Conservation (phyloP, 352 stramenopile species). For the Globisporangium parvum region DNA sequence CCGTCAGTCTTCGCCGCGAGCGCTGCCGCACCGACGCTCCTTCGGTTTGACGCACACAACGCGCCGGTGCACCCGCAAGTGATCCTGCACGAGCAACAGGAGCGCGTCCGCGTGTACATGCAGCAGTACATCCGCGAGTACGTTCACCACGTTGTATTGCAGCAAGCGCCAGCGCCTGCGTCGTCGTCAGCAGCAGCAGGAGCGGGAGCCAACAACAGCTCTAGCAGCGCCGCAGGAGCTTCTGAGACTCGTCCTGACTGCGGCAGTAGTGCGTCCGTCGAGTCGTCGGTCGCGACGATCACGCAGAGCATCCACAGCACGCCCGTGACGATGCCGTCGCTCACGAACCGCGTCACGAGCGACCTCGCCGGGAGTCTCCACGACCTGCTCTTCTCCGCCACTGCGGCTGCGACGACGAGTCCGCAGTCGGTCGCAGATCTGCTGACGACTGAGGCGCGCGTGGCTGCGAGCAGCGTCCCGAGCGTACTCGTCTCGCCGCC, state of each 20-base stretch:
- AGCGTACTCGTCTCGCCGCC: conserved; percentile 4
- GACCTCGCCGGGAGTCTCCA: conserved; percentile 49
- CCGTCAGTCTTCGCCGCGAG: not conserved
- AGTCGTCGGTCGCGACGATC: conserved; percentile 12
- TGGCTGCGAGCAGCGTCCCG: conserved; percentile 1
- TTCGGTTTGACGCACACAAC: conserved; percentile 36
- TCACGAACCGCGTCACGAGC: conserved; percentile 28
- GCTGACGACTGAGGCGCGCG: conserved; percentile 8
- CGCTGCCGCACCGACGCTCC: conserved; percentile 12
- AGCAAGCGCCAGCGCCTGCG: conserved; percentile 20
- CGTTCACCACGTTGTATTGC: conserved; percentile 35
- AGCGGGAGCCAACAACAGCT: conserved; percentile 5
- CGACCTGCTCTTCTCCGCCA: conserved; percentile 51
- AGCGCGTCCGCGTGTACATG: conserved; percentile 47
- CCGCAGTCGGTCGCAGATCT: conserved; percentile 61
- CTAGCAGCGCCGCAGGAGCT: not conserved
- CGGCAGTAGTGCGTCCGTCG: not conserved
- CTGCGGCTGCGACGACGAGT: conserved; percentile 42
- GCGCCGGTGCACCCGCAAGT: conserved; percentile 43
- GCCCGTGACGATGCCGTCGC: conserved; percentile 44
- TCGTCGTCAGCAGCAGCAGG: conserved; percentile 1
- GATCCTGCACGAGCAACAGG: conserved; percentile 41
- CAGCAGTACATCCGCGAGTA: conserved; percentile 60
- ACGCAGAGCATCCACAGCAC: conserved; percentile 38
- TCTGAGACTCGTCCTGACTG: not conserved